Conservation (phyloP, 352 stramenopile species). For the Phytophthora meadii region DNA sequence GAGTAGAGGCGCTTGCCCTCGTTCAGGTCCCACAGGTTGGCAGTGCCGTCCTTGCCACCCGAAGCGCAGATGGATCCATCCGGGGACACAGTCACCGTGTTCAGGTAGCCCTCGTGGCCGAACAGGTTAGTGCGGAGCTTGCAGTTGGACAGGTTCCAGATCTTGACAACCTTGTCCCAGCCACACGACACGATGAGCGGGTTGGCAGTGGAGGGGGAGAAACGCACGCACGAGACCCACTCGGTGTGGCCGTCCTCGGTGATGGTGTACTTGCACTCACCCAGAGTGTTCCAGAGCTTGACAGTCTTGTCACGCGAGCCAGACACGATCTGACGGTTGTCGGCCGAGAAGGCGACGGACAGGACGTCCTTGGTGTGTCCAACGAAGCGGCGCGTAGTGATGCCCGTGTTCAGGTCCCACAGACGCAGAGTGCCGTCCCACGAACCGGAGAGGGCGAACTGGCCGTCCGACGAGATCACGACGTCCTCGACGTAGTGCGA, state of each 20-base stretch:
- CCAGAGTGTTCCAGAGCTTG: slow-evolving; percentile 99
- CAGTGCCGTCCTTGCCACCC: slow-evolving; percentile 99
- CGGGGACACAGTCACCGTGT: slow-evolving; percentile 99
- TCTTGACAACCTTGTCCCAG: slow-evolving; percentile 99
- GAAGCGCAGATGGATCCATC: slow-evolving; percentile 99
- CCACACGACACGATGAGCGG: slow-evolving; percentile 99
- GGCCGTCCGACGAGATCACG: slow-evolving; percentile 98
- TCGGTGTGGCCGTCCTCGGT: slow-evolving; percentile 98
- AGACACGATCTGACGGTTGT: slow-evolving; percentile 99
- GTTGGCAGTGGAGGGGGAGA: slow-evolving; percentile 96
- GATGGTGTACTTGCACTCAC: slow-evolving; percentile 99
- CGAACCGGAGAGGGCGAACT: slow-evolving; percentile 98
- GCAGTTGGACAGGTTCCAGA: slow-evolving; percentile 99
- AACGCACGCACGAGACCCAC: slow-evolving; percentile 99
- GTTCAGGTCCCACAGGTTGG: slow-evolving; percentile 99
- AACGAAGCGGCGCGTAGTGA: slow-evolving; percentile 98
- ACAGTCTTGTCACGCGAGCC: slow-evolving; percentile 99
- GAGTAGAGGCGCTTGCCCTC: slow-evolving; percentile 99
- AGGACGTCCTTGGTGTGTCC: slow-evolving; percentile 99
- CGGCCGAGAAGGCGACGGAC: slow-evolving; percentile 98
- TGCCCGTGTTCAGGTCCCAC: slow-evolving; percentile 99
- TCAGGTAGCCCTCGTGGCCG: slow-evolving; percentile 99
- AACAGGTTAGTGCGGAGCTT: slow-evolving; percentile 99
- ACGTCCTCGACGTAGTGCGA: slow-evolving; percentile 99
- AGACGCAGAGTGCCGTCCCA: slow-evolving; percentile 99